Conservation (phyloP, 345 rosid genomes). For the Brassica cretica region DNA sequence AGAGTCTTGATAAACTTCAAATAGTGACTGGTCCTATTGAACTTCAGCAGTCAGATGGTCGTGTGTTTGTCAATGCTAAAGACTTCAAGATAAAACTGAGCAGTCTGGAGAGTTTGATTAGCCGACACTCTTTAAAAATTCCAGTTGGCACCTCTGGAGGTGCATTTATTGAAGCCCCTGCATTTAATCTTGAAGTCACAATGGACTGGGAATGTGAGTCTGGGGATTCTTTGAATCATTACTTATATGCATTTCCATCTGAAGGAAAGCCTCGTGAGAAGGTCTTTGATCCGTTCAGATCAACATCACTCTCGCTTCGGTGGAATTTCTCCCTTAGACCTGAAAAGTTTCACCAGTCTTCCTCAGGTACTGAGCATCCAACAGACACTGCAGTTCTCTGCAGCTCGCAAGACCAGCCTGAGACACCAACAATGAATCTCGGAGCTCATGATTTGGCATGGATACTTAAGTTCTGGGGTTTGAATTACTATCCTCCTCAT, state of each 20-base stretch:
- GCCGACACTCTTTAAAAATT: conserved; percentile 54
- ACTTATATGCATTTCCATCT: conserved; percentile 77
- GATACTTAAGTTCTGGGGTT: conserved; percentile 74
- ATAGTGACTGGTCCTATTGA: conserved; percentile 68
- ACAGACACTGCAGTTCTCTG: conserved; percentile 20
- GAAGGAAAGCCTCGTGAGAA: conserved; percentile 83
- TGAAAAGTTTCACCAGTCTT: conserved; percentile 48
- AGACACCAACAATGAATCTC: conserved; percentile 67
- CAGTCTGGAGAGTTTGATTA: conserved; percentile 86
- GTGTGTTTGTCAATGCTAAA: conserved; percentile 66
- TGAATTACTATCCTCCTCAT: conserved; percentile 93
- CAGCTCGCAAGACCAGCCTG: conserved; percentile 41
- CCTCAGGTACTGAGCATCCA: conserved; percentile 42
- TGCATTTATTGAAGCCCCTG: conserved; percentile 75
- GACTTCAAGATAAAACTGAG: conserved; percentile 78
- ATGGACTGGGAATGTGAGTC: conserved; percentile 97
- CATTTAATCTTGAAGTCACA: conserved; percentile 75
- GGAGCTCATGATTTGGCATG: conserved; percentile 99
- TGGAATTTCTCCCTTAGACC: conserved; percentile 92
- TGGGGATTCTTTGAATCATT: conserved; percentile 87
- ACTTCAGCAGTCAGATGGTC: conserved; percentile 92
- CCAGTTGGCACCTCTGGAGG: conserved; percentile 52
- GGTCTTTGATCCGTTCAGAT: conserved; percentile 91
- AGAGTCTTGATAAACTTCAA: conserved; percentile 88
- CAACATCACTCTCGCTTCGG: conserved; percentile 87